Evolutionary conservation across 306 rosid species (phyloP), one percentile per base, ranked within the genome.

Genomic region (Dalbergia cochinchinensis): DNA sequence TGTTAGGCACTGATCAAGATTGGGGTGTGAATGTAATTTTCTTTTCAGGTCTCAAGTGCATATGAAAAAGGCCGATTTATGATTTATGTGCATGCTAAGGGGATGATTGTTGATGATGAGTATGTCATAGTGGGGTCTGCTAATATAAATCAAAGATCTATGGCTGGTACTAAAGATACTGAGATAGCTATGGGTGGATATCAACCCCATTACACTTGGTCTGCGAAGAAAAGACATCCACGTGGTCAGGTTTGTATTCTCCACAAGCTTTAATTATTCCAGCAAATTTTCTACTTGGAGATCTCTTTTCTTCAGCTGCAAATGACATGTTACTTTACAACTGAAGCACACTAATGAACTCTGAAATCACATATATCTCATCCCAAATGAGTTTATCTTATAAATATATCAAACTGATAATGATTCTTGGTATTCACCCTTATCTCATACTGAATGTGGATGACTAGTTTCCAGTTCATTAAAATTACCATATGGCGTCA

Each of bases 161-260:
- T 95, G 98, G 99, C 97, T 57, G 99, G 98, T 66, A 80, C 97
- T 18, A 95, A 90, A 82, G 99, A 93, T 84, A 95, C 99, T 2
- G 99, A 95, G 94, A 90, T 95, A 80, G 99, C 98, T 53, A 91
- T 90, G 92, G 99, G 98, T 61, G 82, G 97, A n/a, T 95, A 93
- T 86, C 99, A 93, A 77, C 97, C 98, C 34, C 90, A 91, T 89
- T 73, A 93, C 78, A 83, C 96, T 31, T 91, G 99, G 99, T 86
- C 79, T 33, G 82, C 37, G 9, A 86, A 73, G 84, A 72, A 80
- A 80, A 82, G 64, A 67, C 98, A 90, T 65, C 98, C 99, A 20
- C 45, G 10, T 7, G 98, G 99, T 22, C 99, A 93, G 97, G 99
- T 95, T 69, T 68, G 92, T 80, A 74, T 83, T 65, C 62, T 59